These are phyloP conservation scores for Nepenthes mirabilis DNA, from an alignment of 148 eudicot genomes.

Conservation along the genomic window DNA sequence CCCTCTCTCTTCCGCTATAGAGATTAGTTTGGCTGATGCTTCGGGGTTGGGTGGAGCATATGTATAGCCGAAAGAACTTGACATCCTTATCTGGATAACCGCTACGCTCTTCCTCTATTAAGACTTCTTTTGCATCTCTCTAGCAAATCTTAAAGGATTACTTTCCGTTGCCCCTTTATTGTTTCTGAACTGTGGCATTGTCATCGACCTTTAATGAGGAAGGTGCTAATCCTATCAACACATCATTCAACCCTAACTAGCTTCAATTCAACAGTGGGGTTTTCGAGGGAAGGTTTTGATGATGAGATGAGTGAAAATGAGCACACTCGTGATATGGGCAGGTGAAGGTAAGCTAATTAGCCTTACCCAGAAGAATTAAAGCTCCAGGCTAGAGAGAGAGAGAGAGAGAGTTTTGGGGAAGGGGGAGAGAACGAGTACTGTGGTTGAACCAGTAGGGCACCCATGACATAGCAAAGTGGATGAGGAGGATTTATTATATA, in stretches of 20 bases:
- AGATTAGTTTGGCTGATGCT: slow-evolving; percentile 5
- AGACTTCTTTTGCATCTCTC: neutral
- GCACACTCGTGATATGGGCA: no score
- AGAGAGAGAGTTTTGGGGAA: no score
- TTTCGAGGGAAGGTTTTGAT: no score
- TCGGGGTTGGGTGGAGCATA: slow-evolving; percentile 7
- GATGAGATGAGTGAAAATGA: no score
- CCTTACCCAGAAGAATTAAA: no score
- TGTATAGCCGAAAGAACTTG: neutral
- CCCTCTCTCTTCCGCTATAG: neutral
- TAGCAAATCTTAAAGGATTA: neutral
- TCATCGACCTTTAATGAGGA: neutral
- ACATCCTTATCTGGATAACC: slow-evolving; percentile 17
- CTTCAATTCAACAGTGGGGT: neutral
- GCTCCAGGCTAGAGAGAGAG: no score
- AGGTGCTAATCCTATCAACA: neutral
- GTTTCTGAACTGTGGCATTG: neutral
- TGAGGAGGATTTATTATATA: neutral
- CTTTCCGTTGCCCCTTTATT: neutral
- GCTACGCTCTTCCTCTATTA: neutral
- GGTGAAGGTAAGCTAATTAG: no score
- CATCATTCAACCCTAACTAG: neutral
- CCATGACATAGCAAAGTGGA: neutral
- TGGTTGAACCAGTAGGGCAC: no score
- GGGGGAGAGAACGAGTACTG: no score